Evolutionary conservation across 305 asterid species (phyloP).

Genomic region (Salvia sclarea): DNA sequence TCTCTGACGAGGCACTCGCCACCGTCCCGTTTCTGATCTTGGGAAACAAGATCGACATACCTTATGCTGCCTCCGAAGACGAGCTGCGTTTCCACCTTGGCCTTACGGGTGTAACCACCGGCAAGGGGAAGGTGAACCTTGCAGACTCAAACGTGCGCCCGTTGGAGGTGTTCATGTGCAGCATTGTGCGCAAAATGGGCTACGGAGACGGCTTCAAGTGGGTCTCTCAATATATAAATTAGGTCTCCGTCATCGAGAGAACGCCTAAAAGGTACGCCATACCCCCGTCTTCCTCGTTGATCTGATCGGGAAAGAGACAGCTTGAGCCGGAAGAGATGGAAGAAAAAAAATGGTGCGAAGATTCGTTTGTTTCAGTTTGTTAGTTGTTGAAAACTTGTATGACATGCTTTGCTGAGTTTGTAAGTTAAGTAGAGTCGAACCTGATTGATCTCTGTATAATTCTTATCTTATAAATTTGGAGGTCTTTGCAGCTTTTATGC

Average conservation of each 20-base stretch:
- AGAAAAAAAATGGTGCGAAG: slow-evolving; percentile 8
- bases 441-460: slow-evolving; percentile 30
- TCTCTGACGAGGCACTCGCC: slow-evolving; percentile 50
- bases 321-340: slow-evolving; percentile 9
- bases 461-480: slow-evolving; percentile 25
- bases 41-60: slow-evolving; percentile 54
- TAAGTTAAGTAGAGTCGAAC: slow-evolving; percentile 41
- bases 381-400: slow-evolving; percentile 47
- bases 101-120: slow-evolving; percentile 48
- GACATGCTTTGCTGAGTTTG: slow-evolving; percentile 41
- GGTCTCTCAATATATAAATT: slow-evolving; percentile 53
- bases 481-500: slow-evolving; percentile 15
- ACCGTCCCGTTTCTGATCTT: slow-evolving; percentile 45
- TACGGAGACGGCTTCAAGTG: slow-evolving; percentile 56
- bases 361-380: slow-evolving; percentile 43
- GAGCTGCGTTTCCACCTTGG: slow-evolving; percentile 51
- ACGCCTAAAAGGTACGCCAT: slow-evolving; percentile 18
- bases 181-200: slow-evolving; percentile 57
- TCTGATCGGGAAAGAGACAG: slow-evolving; percentile 30
- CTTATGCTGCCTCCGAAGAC: slow-evolving; percentile 55
- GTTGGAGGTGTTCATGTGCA: slow-evolving; percentile 55
- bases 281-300: slow-evolving; percentile 1
- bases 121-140: slow-evolving; percentile 51
- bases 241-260: slow-evolving; percentile 24
- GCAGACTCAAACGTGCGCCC: slow-evolving; percentile 52